Conservation (phyloP, 257 asterid species). For the Catharanthus roseus region DNA sequence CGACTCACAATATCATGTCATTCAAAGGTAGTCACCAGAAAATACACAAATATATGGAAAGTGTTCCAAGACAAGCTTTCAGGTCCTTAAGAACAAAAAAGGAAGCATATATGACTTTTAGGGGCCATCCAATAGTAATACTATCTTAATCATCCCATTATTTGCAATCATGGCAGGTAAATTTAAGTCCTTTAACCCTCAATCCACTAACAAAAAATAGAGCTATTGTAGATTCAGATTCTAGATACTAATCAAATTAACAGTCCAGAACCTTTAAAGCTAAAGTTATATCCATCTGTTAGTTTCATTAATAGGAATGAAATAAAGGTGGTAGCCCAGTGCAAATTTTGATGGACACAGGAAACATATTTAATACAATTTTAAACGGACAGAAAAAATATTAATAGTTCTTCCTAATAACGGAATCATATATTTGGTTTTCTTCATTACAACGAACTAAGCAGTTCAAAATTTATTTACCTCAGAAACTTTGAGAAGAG, state of each 20-base stretch:
- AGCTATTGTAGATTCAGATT: not conserved
- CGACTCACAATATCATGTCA: too few species aligned
- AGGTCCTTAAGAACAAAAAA: too few species aligned
- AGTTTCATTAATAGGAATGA: too few species aligned
- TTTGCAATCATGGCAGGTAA: too few species aligned
- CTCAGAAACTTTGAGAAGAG: conserved; percentile 88
- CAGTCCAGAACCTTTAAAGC: not conserved
- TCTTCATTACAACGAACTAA: not conserved
- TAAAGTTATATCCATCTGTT: not conserved
- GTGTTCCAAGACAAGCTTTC: too few species aligned
- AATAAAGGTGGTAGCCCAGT: not conserved
- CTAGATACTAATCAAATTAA: not conserved
- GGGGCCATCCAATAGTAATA: too few species aligned
- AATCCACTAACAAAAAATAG: too few species aligned
- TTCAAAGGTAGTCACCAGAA: too few species aligned
- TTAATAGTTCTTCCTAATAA: not conserved
- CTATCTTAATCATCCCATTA: too few species aligned
- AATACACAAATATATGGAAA: too few species aligned
- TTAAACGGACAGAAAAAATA: not conserved
- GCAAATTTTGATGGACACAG: not conserved
- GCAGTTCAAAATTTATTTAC: conserved; percentile 30
- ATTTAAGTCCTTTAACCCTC: too few species aligned
- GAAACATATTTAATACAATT: not conserved
- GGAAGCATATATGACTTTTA: too few species aligned
- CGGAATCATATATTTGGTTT: not conserved